Conservation (phyloP, 2,329 filamentous ascomycete species). For the Hypomyces rosellus region DNA sequence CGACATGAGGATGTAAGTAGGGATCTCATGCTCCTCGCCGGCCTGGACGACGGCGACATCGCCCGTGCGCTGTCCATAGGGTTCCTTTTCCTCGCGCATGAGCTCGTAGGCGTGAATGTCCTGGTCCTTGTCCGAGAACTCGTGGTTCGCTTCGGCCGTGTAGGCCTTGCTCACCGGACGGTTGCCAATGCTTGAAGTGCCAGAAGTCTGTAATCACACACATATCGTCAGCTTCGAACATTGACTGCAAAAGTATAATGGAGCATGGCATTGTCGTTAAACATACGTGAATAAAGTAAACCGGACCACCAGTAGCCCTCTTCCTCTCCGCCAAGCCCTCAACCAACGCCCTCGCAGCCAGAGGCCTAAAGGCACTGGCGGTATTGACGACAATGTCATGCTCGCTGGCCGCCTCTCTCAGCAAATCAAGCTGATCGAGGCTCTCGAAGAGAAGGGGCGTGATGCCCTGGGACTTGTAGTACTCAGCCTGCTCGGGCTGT, state of each 20-base stretch:
- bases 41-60: slow-evolving; percentile 37
- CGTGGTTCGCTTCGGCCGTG: slow-evolving; percentile 17
- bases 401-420: slow-evolving; percentile 18
- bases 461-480: slow-evolving; percentile 17
- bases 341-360: slow-evolving; percentile 34
- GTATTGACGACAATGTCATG: slow-evolving; percentile 37
- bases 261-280: too few species aligned
- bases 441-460: slow-evolving; percentile 18
- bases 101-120: slow-evolving; percentile 38
- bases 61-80: slow-evolving; percentile 37
- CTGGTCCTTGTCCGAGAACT: slow-evolving; percentile 35
- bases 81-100: slow-evolving; percentile 27
- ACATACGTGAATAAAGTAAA: slow-evolving; percentile 34
- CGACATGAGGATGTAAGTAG: slow-evolving; percentile 39
- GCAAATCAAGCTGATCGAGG: slow-evolving; percentile 18
- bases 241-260: too few species aligned
- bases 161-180: slow-evolving; percentile 29
- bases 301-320: slow-evolving; percentile 26
- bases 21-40: slow-evolving; percentile 33
- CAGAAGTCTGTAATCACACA: slow-evolving; percentile 26
- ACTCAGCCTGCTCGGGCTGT: slow-evolving; percentile 20
- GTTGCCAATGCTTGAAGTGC: slow-evolving; percentile 38
- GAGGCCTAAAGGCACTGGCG: slow-evolving; percentile 31
- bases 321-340: slow-evolving; percentile 34
- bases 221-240: not conserved